Base-by-base conservation (phyloP, 768 basidiomycete species). In the Exsudoporus frostii region DNA sequence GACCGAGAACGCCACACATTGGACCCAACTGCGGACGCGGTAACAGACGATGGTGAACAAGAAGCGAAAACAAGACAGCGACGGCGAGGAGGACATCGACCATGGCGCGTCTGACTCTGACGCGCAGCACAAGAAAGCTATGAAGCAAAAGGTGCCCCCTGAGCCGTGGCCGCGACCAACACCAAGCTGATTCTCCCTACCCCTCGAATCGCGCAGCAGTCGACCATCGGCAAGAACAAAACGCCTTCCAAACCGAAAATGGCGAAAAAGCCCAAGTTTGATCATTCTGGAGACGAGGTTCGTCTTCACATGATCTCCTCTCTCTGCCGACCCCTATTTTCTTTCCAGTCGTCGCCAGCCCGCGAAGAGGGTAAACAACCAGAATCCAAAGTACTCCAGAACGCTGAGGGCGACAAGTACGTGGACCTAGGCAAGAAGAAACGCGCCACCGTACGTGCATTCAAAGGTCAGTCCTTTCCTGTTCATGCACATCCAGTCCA, bases 351-450 rank as follows among this genome's bases (percentile, higher is more conserved):
- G 8, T 34, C 59, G 17, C 43, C 58, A 14, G 24, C 19, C n/a
- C 36, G 27, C 38, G 54, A 44, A 19, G 55, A 22, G 48, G 45
- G 27, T 36, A 42, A 44, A 7, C 48, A 55, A 17, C 5, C 30
- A 11, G 41, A 40, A 11, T 37, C 57, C 32, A 52, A 47, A 17
- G 48, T 63, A 40, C 38, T 51, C 47, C 61, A 59, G 49, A 65
- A 56, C 10, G 30, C 57, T 0, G 68, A 71, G 19, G 69, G 72
- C 14, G 76, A 79, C 4, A 67, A 63, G 48, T 90, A 80, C 55
- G 63, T 90, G 38, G 82, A 87, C 30, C 62, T 90, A 14, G 88
- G 89, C 4, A 89, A 85, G 70, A 88, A 83, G 64, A 84, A 78
- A 67, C 83, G 86, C 6, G 86, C 75, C 3, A 79, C 84, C 2